phyloP scores from a whole-genome alignment of 208 protist species.

The Wallacemonas rigidus region DNA sequence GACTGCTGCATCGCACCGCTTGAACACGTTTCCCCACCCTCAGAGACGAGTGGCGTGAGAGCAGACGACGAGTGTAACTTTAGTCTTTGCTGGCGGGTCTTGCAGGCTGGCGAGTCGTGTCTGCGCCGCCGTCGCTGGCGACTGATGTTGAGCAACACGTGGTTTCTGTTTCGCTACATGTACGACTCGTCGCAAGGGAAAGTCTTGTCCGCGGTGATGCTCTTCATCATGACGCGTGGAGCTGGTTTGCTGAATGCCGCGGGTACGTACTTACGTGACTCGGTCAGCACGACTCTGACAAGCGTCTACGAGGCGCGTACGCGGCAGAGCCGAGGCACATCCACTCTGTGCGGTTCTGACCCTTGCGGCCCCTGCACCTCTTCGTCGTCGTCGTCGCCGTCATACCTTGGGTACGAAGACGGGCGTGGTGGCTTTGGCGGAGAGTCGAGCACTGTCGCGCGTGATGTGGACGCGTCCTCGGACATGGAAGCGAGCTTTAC shows the following conservation, averaged over 20 bases:
- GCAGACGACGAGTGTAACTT: background rate
- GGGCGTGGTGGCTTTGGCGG: too few species aligned
- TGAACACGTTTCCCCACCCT: too few species aligned
- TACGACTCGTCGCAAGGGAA: conserved; percentile 47
- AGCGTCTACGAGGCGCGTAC: conserved; percentile 21
- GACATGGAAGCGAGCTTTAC: conserved; percentile 2
- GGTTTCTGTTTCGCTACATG: conserved; percentile 57
- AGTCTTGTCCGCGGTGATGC: conserved; percentile 37
- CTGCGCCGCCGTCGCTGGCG: conserved; percentile 34
- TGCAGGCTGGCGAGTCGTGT: conserved; percentile 30
- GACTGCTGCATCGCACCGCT: conserved; percentile 27
- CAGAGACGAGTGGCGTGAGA: background rate
- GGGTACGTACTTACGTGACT: conserved; percentile 36
- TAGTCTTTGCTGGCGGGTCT: conserved; percentile 41
- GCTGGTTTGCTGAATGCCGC: conserved; percentile 40
- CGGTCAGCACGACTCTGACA: conserved; percentile 31
- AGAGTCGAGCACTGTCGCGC: too few species aligned
- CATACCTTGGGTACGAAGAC: too few species aligned
- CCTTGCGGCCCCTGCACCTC: too few species aligned
- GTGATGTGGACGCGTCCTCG: too few species aligned
- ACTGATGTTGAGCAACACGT: conserved; percentile 40
- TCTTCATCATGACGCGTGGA: conserved; percentile 44
- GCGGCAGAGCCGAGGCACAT: background rate
- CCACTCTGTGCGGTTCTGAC: too few species aligned
- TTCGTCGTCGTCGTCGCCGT: too few species aligned